Base-by-base conservation (phyloP, 1,284 basidiomycete species). In the Ceraceosorus guamensis region DNA sequence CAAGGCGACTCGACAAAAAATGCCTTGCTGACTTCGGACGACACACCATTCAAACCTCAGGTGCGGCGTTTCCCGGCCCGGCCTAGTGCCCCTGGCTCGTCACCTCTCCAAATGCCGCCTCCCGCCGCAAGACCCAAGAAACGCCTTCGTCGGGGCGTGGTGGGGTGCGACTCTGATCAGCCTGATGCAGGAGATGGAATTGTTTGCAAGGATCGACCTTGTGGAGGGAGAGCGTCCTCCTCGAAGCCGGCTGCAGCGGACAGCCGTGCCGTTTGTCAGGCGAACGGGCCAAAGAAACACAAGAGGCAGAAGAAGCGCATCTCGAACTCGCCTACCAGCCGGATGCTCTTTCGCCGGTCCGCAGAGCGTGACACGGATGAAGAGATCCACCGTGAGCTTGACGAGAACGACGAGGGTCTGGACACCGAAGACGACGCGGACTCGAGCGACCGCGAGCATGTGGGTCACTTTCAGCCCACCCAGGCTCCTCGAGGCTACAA, bases 341-440 rank as follows among this genome's bases (percentile, higher is more conserved):
- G 83, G 84, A 66, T 79, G 78, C 8, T 82, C 81, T 77, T 80
- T 84, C 57, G 85, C 86, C 65, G 79, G 82, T 52, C 86, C 84
- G 76, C 88, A 0, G 78, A 78, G 31, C 87, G 89, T 67, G 88
- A 87, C 14, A 89, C 88, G 24, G 87, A 88, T 61, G 88, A 89
- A 67, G 80, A 73, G 31, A 79, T 60, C 83, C 87, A 53, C 49
- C 73, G 76, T 31, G 68, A 74, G 53, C 66, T 65, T 11, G 62
- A 63, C 18, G 75, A 75, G 44, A 82, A 84, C 59, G 81, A 83
- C 32, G 83, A 83, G 11, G 76, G 73, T 2, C 75, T 80, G 18
- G 62, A 64, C 5, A 76, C 71, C 1, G 78, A 72, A 14, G 66
- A 68, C 18, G 86, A 85, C 68, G 83, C 80, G 65, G 86, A 87